Base-by-base conservation (phyloP, 2,329 filamentous ascomycete genomes). In the Phoma sp. region DNA sequence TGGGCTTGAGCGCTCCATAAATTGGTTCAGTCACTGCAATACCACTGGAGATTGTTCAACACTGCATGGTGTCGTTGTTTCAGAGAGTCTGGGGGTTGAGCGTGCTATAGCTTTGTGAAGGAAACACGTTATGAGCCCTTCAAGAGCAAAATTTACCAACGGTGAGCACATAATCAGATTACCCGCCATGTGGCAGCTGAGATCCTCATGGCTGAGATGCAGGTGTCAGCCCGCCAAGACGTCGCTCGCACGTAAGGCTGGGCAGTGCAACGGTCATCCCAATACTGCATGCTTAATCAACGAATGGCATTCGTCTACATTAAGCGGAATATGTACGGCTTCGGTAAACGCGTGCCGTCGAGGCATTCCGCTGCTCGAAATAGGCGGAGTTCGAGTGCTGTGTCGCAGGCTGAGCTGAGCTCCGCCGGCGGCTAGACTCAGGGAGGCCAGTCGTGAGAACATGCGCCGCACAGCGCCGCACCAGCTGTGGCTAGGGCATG, bases 191-290 rank as follows among this genome's bases (percentile, higher is more conserved):
- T 51, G 37, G 46, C 42, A 62, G 62, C 61, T 61, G 27, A 58
- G 62, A 25, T 9, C 38, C n/a, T 18, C 44, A 57, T 55, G 54
- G 50, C 58, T 65, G 60, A 62, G 55, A 46, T 49, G 52, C 49
- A 55, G 8, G 27, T 35, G 54, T 62, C 59, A 62, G 60, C 58
- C 30, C 41, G 37, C 55, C 54, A 55, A 55, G 51, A 22, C 32
- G 41, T 48, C 25, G 42, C 14, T 44, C 42, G 42, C 52, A 48
- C 50, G 46, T 50, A 50, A 55, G 53, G 50, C 57, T 53, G 50
- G 58, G 58, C 60, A 53, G 48, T 55, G 57, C 49, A 23, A 10
- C 29, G 24, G 35, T 54, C 33, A 40, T 40, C 47, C 37, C 29
- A 52, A 25, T 46, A 50, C 35, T 52, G 43, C 36, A 38, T n/a